Evolutionary conservation across 169 alveolate genomes (phyloP).

Genomic region (Eimeria praecox): DNA sequence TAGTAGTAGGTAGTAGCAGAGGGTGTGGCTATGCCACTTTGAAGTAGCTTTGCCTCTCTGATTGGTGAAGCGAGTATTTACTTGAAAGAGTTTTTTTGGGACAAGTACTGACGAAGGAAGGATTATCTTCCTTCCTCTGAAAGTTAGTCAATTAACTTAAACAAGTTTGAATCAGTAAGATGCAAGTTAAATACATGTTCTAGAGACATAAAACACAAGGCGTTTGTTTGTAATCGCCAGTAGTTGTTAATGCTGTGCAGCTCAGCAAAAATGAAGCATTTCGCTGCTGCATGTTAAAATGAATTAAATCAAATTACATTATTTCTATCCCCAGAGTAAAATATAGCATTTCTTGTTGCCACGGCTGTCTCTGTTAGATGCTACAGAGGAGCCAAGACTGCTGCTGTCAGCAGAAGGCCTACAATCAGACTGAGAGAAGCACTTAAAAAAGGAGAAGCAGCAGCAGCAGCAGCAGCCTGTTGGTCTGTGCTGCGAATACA

Average conservation of each 20-base stretch:
- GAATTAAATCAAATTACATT: neutral
- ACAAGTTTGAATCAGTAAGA: too few species aligned
- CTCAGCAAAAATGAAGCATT: neutral
- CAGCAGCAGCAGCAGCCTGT: neutral
- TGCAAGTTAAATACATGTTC: too few species aligned
- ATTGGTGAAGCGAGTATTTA: too few species aligned
- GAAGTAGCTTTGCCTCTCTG: too few species aligned
- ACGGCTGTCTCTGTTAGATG: neutral
- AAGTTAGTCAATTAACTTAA: too few species aligned
- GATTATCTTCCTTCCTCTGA: too few species aligned
- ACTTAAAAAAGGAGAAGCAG: neutral
- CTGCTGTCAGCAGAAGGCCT: neutral
- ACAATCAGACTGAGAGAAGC: neutral
- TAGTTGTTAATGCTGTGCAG: neutral
- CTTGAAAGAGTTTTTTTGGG: too few species aligned
- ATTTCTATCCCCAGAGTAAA: neutral
- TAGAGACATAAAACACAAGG: neutral
- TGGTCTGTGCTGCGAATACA: conserved; percentile 14
- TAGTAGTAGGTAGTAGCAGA: too few species aligned
- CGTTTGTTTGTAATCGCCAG: neutral
- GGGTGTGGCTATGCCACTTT: too few species aligned
- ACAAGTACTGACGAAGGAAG: too few species aligned
- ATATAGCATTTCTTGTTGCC: neutral
- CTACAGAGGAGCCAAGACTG: neutral
- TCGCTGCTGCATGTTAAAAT: neutral